Conservation (phyloP, 2,329 filamentous ascomycete genomes). For the Aspergillaceae sp. region DNA sequence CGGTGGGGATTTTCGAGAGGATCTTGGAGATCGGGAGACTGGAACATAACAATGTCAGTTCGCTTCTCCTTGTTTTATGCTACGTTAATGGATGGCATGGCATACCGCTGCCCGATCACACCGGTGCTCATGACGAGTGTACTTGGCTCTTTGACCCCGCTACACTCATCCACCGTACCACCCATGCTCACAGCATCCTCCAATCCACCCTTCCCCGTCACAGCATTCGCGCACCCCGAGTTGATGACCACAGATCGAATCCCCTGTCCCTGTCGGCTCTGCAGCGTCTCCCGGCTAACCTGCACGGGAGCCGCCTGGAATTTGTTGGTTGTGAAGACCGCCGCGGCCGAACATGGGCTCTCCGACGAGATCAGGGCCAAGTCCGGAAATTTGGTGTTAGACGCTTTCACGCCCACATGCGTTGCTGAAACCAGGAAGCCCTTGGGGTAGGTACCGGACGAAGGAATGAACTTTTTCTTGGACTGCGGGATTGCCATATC, state of each 20-base stretch:
- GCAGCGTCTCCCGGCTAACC: conserved; percentile 65
- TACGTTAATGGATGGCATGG: not conserved
- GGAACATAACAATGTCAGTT: not conserved
- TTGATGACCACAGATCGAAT: conserved; percentile 83
- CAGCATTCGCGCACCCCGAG: conserved; percentile 93
- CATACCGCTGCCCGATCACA: conserved; percentile 83
- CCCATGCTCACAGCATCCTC: conserved; percentile 86
- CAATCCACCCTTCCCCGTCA: conserved; percentile 81
- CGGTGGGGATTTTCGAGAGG: conserved; percentile 67
- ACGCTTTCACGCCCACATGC: conserved; percentile 86
- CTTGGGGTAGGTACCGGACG: conserved; percentile 74
- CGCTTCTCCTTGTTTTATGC: not conserved
- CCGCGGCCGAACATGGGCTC: conserved; percentile 73
- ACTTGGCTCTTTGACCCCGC: conserved; percentile 43
- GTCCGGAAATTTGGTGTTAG: conserved; percentile 85
- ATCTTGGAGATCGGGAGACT: conserved; percentile 90
- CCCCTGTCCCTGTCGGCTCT: conserved; percentile 56
- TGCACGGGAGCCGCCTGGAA: conserved; percentile 95
- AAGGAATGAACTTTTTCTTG: conserved; percentile 87
- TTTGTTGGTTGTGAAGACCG: conserved; percentile 95
- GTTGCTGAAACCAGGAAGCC: conserved; percentile 82
- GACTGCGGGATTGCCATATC: conserved; percentile 56
- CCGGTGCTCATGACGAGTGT: conserved; percentile 98
- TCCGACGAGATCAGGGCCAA: conserved; percentile 83
- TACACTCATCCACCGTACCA: conserved; percentile 61